A percentile compares a stretch with the other conserved stretches of the same genome.
Conservation (phyloP, 768 basidiomycete species). For the Kwoniella pini region DNA sequence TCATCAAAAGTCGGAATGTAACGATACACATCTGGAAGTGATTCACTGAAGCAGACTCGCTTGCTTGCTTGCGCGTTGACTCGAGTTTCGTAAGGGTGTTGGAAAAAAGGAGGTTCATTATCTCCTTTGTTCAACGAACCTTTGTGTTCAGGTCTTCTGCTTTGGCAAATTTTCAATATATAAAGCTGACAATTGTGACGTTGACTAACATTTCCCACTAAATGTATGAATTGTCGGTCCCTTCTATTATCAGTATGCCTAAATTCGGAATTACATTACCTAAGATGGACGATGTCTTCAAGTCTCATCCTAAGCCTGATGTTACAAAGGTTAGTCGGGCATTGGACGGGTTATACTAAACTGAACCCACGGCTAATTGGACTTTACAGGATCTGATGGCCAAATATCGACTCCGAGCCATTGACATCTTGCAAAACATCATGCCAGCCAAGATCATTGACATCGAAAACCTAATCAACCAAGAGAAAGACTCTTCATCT, state of each 20-base stretch:
- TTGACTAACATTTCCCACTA: no score
- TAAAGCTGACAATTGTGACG: no score
- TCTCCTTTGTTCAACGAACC: constrained; percentile 11
- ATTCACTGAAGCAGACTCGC: background rate
- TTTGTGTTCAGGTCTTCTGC: constrained; percentile 9
- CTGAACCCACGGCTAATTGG: no score
- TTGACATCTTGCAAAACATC: constrained; percentile 28
- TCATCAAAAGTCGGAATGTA: background rate
- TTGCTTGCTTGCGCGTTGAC: background rate
- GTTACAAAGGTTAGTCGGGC: constrained; percentile 29
- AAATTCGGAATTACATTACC: constrained; percentile 17
- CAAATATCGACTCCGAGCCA: constrained; percentile 27
- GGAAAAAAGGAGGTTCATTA: constrained; percentile 3
- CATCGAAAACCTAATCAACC: constrained; percentile 24
- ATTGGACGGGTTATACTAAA: background rate
- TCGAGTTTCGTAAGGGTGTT: no score
- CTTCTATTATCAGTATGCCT: constrained; percentile 4
- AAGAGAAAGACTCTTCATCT: constrained; percentile 35
- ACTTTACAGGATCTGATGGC: constrained; percentile 29
- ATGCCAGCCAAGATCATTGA: constrained; percentile 38
- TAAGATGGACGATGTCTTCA: constrained; percentile 36
- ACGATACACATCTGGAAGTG: constrained; percentile 1
- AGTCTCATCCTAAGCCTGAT: constrained; percentile 26
- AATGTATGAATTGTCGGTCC: no score
- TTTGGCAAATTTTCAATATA: no score